Percentiles rank a stretch among this genome's conserved stretches.
These are phyloP conservation scores for Globisporangium canariense DNA, from an alignment of 352 stramenopile genomes.

Conservation along the genomic window DNA sequence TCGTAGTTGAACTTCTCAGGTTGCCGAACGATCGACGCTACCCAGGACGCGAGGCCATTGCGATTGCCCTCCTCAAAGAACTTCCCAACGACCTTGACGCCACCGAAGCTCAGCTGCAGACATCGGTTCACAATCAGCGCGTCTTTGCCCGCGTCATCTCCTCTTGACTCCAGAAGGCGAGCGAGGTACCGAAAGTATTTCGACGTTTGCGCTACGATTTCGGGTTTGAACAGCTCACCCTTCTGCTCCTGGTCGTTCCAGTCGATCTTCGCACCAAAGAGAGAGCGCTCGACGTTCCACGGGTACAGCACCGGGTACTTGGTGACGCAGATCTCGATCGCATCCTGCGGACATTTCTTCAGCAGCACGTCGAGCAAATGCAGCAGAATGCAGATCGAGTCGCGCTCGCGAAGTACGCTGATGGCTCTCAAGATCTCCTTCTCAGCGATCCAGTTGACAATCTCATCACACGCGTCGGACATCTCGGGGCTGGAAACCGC, in stretches of 20 bases:
- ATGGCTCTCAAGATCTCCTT: conserved; percentile 49
- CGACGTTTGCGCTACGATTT: conserved; percentile 45
- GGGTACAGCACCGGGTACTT: conserved; percentile 70
- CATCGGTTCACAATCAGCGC: conserved; percentile 53
- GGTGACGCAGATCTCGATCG: conserved; percentile 67
- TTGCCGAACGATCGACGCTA: conserved; percentile 46
- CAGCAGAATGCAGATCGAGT: conserved; percentile 71
- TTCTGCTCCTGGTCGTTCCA: conserved; percentile 34
- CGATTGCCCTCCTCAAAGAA: conserved; percentile 45
- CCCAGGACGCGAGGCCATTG: conserved; percentile 27
- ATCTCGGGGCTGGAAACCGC: conserved; percentile 81
- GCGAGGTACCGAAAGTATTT: conserved; percentile 76
- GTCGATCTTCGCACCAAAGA: conserved; percentile 59
- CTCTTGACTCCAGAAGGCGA: conserved; percentile 52
- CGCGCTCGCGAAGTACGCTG: conserved; percentile 39
- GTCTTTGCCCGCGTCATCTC: conserved; percentile 40
- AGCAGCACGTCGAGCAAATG: conserved; percentile 78
- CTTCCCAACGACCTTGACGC: conserved; percentile 36
- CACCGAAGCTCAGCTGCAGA: conserved; percentile 59
- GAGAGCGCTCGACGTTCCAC: conserved; percentile 77
- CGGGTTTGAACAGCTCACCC: conserved; percentile 29
- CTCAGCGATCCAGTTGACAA: conserved; percentile 78
- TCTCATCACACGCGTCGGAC: conserved; percentile 66
- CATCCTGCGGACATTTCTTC: conserved; percentile 70
- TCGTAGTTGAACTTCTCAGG: conserved; percentile 47